Percentiles rank a stretch among this genome's conserved stretches.
These are phyloP conservation scores for Pseudevernia furfuracea DNA, from an alignment of 495 filamentous ascomycete species.

Conservation along the genomic window DNA sequence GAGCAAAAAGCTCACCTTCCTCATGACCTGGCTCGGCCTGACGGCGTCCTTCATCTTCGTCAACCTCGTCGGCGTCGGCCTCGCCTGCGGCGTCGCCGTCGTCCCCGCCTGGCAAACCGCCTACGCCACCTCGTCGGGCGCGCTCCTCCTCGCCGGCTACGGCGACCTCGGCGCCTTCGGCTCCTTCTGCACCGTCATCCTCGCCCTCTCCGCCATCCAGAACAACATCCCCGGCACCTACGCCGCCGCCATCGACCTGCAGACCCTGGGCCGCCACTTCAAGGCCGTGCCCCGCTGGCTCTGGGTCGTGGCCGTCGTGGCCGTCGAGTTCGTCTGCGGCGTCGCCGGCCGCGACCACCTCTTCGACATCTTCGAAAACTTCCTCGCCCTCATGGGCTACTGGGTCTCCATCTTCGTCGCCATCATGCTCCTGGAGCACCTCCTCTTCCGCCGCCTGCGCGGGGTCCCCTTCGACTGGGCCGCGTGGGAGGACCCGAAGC, in stretches of 20 bases:
- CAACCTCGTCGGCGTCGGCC: slow-evolving; percentile 59
- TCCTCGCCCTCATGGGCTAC: slow-evolving; percentile 53
- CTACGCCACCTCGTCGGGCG: slow-evolving; percentile 53
- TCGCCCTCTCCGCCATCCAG: slow-evolving; percentile 58
- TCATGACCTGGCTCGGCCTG: slow-evolving; percentile 43
- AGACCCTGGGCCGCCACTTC: slow-evolving; percentile 42
- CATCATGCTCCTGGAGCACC: slow-evolving; percentile 46
- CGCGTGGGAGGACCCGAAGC: slow-evolving; percentile 43
- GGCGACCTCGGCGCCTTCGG: slow-evolving; percentile 57
- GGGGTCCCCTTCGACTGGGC: slow-evolving; percentile 46
- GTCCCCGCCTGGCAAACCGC: slow-evolving; percentile 45
- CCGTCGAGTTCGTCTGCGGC: slow-evolving; percentile 49
- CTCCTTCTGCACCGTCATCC: slow-evolving; percentile 58
- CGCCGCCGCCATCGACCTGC: slow-evolving; percentile 47
- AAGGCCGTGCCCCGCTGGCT: slow-evolving; percentile 42
- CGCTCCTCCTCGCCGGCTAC: slow-evolving; percentile 57
- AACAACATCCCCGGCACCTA: slow-evolving; percentile 64
- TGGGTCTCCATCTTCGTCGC: slow-evolving; percentile 48
- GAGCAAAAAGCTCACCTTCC: slow-evolving; percentile 37
- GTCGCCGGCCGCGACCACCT: slow-evolving; percentile 45
- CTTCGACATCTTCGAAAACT: slow-evolving; percentile 50
- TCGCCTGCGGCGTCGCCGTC: slow-evolving; percentile 51
- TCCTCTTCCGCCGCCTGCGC: slow-evolving; percentile 39
- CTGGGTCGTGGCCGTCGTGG: slow-evolving; percentile 41
- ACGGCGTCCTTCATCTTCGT: slow-evolving; percentile 45